A percentile compares a stretch with the other conserved stretches of the same genome.
Conservation (phyloP, 1,139 yeast genomes). For the Yamadazyma dendronema region DNA sequence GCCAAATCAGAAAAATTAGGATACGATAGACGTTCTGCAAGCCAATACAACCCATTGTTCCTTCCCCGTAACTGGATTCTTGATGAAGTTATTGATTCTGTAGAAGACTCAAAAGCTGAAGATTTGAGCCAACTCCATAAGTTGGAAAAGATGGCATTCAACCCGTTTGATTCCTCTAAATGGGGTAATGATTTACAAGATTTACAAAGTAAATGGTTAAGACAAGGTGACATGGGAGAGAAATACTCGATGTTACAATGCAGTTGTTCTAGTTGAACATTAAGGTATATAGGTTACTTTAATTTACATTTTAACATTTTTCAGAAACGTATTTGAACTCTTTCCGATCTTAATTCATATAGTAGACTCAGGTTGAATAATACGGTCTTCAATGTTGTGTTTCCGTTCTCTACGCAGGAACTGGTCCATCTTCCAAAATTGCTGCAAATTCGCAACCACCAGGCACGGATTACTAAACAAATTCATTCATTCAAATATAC, state of each 20-base stretch:
- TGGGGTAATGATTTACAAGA: slow-evolving; percentile 70
- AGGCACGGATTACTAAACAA: background rate
- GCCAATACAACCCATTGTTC: slow-evolving; percentile 67
- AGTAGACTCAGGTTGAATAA: too few species aligned
- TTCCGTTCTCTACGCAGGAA: background rate
- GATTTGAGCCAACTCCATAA: slow-evolving; percentile 48
- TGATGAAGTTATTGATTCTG: slow-evolving; percentile 69
- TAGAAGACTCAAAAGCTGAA: slow-evolving; percentile 35
- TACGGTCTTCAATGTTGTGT: too few species aligned
- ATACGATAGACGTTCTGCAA: slow-evolving; percentile 39
- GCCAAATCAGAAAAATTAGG: slow-evolving; percentile 27
- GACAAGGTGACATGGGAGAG: slow-evolving; percentile 44
- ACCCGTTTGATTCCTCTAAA: slow-evolving; percentile 56
- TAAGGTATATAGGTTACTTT: too few species aligned
- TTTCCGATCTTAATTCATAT: too few species aligned
- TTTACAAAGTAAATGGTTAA: slow-evolving; percentile 53
- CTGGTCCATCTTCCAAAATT: too few species aligned
- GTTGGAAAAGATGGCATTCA: slow-evolving; percentile 57
- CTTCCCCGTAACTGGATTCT: slow-evolving; percentile 85
- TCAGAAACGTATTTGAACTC: too few species aligned
- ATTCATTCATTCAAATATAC: background rate
- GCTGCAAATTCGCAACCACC: background rate
- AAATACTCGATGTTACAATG: slow-evolving; percentile 59
- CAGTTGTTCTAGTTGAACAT: slow-evolving; percentile 60
- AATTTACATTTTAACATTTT: too few species aligned